Evolutionary conservation across 768 basidiomycete genomes (phyloP), one percentile per base, ranked within the genome.

Genomic region (Heimioporus sp.): DNA sequence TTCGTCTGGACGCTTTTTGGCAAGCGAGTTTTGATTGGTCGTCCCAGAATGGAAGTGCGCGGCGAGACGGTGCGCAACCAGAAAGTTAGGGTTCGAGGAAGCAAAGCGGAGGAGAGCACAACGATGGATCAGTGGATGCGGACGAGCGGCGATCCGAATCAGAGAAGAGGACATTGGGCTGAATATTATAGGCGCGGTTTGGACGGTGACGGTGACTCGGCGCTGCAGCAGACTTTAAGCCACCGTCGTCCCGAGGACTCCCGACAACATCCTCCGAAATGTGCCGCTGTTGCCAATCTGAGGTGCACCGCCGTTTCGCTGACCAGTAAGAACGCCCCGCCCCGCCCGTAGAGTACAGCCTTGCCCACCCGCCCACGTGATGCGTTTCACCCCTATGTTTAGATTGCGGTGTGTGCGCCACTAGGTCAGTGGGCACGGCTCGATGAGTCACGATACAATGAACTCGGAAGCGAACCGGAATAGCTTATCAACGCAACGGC

Each of bases 31-130:
- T 13, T 56, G 58, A 54, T 62, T 53, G 43, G 57, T 37, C 38
- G 43, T 52, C 50, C 56, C 63, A 16, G 53, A 62, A 64, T 69
- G 67, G 57, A 69, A 67, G 32, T 20, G 52, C 28, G 40, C 49
- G 13, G 37, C 42, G 31, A 45, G 46, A 13, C 40, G 60, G 8
- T 51, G 43, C 5, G 31, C 16, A 32, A 43, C 8, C 52, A 24
- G 19, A 13, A 49, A 8, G 46, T 52, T 55, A 43, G 60, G 24
- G 17, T 38, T 13, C 0, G 46, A 19, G 31, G 43, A 55, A 15
- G 32, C 10, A 48, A 46, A 45, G 11, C 51, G 54, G 8, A 46
- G 24, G 36, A 65, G 49, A 24, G 46, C 31, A 45, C 55, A 53
- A 41, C 58, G 57, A 34, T 56, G 36, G 21, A 48, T 28, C 20